Percentiles rank a stretch among this genome's conserved stretches.
phyloP scores from a whole-genome alignment of 2,329 filamentous ascomycete species.

The Alternaria infectoria region DNA sequence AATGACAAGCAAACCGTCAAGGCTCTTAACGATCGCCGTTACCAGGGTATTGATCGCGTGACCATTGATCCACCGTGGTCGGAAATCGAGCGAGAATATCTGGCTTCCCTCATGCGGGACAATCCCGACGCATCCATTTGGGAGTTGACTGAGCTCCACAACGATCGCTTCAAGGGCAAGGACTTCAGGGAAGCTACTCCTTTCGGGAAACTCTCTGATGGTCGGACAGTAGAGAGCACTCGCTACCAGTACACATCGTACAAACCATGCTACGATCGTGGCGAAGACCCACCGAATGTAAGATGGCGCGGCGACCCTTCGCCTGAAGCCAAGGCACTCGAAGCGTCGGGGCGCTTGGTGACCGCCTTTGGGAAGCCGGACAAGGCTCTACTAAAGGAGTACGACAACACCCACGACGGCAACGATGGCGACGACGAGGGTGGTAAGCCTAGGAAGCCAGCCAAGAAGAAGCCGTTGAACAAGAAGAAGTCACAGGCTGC shows the following conservation, averaged over 20 bases:
- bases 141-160: slow-evolving; percentile 34
- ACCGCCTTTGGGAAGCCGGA: slow-evolving; percentile 7
- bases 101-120: slow-evolving; percentile 20
- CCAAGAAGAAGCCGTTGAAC: not conserved
- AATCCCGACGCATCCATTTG: slow-evolving; percentile 30
- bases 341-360: not conserved
- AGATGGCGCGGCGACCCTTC: slow-evolving; percentile 15
- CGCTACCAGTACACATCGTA: slow-evolving; percentile 31
- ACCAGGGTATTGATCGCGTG: slow-evolving; percentile 30
- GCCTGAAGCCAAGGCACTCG: not conserved
- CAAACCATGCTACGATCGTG: slow-evolving; percentile 29
- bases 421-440: not conserved
- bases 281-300: slow-evolving; percentile 11
- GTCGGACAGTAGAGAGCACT: slow-evolving; percentile 38
- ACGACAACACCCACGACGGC: not conserved
- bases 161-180: slow-evolving; percentile 23
- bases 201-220: slow-evolving; percentile 16
- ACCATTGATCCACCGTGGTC: slow-evolving; percentile 25
- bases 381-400: slow-evolving; percentile 4
- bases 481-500: not conserved
- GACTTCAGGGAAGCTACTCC: slow-evolving; percentile 13
- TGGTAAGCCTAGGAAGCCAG: not conserved
- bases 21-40: slow-evolving; percentile 34
- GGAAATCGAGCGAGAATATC: slow-evolving; percentile 23
- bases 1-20: slow-evolving; percentile 27